Conservation (phyloP, 768 basidiomycete species). For the Mycena kentingensis region DNA sequence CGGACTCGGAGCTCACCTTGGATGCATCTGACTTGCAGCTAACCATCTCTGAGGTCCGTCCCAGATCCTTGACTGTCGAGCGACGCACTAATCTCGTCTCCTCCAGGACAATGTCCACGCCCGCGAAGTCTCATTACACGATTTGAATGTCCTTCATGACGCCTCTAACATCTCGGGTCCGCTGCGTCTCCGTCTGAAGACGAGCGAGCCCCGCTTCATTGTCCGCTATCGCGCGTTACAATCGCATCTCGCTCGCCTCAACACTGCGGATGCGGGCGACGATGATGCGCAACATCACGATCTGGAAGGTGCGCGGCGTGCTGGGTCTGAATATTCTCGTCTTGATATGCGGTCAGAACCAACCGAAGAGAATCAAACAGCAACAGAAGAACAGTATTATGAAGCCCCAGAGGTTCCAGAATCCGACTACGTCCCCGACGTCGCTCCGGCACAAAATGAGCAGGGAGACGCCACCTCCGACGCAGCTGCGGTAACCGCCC, state of each 20-base stretch:
- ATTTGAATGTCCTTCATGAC: constrained; percentile 71
- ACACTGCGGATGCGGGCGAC: constrained; percentile 21
- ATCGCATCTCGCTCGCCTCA: constrained; percentile 47
- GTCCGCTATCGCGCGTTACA: constrained; percentile 65
- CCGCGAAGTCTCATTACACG: constrained; percentile 70
- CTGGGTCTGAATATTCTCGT: no score
- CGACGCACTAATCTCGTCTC: constrained; percentile 4
- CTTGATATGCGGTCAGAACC: not conserved
- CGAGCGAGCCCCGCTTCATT: constrained; percentile 60
- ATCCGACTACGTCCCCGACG: not conserved
- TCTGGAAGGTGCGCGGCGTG: no score
- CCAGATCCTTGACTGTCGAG: not conserved
- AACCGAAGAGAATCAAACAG: constrained; percentile 4
- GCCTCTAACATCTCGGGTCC: constrained; percentile 62
- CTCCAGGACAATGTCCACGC: constrained; percentile 68
- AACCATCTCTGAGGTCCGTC: constrained; percentile 61
- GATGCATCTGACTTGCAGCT: constrained; percentile 74
- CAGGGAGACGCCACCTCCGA: not conserved
- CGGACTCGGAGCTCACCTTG: constrained; percentile 64
- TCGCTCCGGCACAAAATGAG: not conserved
- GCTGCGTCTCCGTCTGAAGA: constrained; percentile 57
- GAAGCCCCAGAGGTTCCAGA: no score
- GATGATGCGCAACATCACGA: constrained; percentile 16
- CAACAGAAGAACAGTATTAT: no score
- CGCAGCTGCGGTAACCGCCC: not conserved